phyloP scores from a whole-genome alignment of 129 eudicot species.

The Silybum marianum region DNA sequence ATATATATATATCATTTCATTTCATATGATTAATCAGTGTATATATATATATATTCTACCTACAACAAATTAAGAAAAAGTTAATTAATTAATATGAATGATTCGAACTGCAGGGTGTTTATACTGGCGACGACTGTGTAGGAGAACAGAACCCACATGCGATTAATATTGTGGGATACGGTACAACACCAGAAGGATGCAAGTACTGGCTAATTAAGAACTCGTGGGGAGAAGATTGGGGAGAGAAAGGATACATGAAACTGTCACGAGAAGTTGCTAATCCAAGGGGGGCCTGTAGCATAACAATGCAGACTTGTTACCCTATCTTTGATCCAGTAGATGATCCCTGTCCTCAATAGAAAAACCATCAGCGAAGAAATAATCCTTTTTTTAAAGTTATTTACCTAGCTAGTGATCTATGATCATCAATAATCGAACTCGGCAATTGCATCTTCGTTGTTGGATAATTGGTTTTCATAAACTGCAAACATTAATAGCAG shows the following conservation, averaged over 20 bases:
- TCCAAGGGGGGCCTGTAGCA: slow-evolving; percentile 15
- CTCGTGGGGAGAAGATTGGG: slow-evolving; percentile 40
- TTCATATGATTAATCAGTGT: background rate
- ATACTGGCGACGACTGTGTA: slow-evolving; percentile 40
- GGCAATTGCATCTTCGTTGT: no score
- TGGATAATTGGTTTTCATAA: no score
- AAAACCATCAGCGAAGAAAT: no score
- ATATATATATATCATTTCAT: background rate
- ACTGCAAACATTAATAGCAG: no score
- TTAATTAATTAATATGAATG: background rate
- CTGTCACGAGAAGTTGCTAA: slow-evolving; percentile 19
- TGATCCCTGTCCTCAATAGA: no score
- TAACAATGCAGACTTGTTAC: background rate
- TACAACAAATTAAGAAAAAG: no score
- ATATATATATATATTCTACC: background rate
- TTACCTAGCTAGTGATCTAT: no score
- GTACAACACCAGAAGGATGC: slow-evolving; percentile 44
- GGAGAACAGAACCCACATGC: slow-evolving; percentile 60
- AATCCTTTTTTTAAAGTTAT: no score
- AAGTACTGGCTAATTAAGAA: slow-evolving; percentile 64
- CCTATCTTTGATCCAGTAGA: background rate
- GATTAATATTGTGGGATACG: slow-evolving; percentile 51
- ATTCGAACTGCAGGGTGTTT: slow-evolving; percentile 35
- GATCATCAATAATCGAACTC: background rate
- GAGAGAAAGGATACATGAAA: slow-evolving; percentile 59